Percentiles rank a stretch among this genome's conserved stretches.
Conservation (phyloP, 768 basidiomycete genomes). For the Guyanaporus albipodus region DNA sequence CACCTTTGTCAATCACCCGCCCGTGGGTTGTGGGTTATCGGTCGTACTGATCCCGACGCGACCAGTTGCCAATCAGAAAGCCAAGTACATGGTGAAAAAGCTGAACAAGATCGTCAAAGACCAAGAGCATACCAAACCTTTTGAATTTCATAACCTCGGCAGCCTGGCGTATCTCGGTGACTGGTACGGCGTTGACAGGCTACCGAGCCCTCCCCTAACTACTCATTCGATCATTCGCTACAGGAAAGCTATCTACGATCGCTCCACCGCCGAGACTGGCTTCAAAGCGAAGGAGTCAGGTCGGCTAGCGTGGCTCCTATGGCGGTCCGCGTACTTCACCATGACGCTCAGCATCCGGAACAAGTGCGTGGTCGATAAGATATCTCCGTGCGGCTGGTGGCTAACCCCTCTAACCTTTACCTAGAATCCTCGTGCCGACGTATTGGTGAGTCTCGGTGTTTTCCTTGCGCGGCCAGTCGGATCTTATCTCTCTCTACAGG, state of each 20-base stretch:
- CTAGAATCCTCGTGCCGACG: constrained; percentile 60
- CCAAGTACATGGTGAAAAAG: constrained; percentile 58
- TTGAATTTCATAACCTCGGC: constrained; percentile 70
- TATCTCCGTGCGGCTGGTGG: constrained; percentile 9
- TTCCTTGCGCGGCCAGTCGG: constrained; percentile 7
- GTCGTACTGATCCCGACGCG: constrained; percentile 7
- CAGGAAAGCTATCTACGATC: constrained; percentile 78
- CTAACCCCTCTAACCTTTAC: constrained; percentile 5
- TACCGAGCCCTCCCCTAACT: constrained; percentile 1
- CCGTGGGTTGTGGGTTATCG: constrained; percentile 19
- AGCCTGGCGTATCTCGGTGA: constrained; percentile 79
- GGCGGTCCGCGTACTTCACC: constrained; percentile 80
- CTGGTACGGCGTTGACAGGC: constrained; percentile 42
- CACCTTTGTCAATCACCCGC: constrained; percentile 14
- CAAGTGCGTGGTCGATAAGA: constrained; percentile 42
- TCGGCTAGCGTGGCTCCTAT: constrained; percentile 71
- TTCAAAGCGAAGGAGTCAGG: constrained; percentile 60
- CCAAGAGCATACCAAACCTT: constrained; percentile 44
- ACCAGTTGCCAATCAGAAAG: constrained; percentile 75
- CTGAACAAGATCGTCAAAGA: constrained; percentile 62
- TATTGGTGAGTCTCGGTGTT: constrained; percentile 48
- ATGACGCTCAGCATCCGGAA: constrained; percentile 70
- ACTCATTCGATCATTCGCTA: constrained; percentile 4
- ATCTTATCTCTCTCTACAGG: constrained; percentile 35
- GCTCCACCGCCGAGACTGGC: constrained; percentile 46